These are phyloP conservation scores for Helenozyma rhizophorensis DNA, from an alignment of 805 yeast genomes.

Conservation along the genomic window DNA sequence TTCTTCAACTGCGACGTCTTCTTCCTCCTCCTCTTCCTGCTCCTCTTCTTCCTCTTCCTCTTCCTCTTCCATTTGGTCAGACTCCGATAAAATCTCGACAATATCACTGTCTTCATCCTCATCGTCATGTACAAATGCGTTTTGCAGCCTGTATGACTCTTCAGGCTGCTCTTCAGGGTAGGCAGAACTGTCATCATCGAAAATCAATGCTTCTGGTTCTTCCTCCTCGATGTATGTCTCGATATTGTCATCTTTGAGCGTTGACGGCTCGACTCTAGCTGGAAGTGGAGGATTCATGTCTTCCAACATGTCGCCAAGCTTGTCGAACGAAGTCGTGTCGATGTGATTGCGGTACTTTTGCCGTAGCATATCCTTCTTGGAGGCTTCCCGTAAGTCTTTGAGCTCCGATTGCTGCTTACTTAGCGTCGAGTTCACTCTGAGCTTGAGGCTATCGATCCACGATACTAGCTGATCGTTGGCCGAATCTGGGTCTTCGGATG, in stretches of 20 bases:
- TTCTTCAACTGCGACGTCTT: slow-evolving; percentile 2
- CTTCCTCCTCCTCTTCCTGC: slow-evolving; percentile 8
- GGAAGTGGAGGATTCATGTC: too few species aligned
- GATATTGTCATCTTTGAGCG: too few species aligned
- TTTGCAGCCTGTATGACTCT: too few species aligned
- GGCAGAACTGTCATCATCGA: slow-evolving; percentile 2
- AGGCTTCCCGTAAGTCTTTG: slow-evolving; percentile 7
- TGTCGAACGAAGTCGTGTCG: slow-evolving; percentile 24
- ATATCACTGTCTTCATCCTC: neutral
- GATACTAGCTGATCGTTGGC: slow-evolving; percentile 8
- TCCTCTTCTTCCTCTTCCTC: slow-evolving; percentile 2
- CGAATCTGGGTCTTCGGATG: too few species aligned
- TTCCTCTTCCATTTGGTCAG: slow-evolving; percentile 1
- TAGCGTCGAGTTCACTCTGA: slow-evolving; percentile 9
- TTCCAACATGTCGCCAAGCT: slow-evolving; percentile 14
- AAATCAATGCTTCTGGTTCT: neutral
- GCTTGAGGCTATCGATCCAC: slow-evolving; percentile 16
- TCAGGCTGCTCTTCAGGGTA: slow-evolving; percentile 1
- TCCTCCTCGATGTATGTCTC: too few species aligned
- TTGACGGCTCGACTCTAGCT: too few species aligned
- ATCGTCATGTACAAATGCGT: slow-evolving; percentile 1
- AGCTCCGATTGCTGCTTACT: slow-evolving; percentile 10
- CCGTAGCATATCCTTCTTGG: slow-evolving; percentile 16
- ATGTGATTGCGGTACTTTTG: slow-evolving; percentile 18
- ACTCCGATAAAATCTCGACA: neutral